Evolutionary conservation across 495 filamentous ascomycete species (phyloP).

Genomic region (Amniculicola lignicola): DNA sequence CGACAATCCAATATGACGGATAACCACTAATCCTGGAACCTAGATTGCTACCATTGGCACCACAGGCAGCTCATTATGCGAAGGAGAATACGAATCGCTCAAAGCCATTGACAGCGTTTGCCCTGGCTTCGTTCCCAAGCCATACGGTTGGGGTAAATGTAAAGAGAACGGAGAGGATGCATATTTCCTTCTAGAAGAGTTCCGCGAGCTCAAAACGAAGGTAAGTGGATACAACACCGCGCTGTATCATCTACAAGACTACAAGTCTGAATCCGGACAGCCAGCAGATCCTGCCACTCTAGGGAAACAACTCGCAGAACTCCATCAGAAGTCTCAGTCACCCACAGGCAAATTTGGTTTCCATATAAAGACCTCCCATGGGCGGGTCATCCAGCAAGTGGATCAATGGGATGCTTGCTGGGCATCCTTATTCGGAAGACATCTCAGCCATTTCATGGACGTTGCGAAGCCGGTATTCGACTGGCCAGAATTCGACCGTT

Average conservation of each 20-base stretch:
- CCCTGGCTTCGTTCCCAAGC: conserved; percentile 12
- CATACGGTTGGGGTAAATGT: conserved; percentile 15
- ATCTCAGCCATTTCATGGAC: conserved; percentile 10
- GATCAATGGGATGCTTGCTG: conserved; percentile 13
- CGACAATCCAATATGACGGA: not conserved
- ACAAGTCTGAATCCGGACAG: not conserved
- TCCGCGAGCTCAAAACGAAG: conserved; percentile 12
- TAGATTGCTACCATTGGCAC: not conserved
- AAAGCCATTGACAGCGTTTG: conserved; percentile 10
- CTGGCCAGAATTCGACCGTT: conserved; percentile 18
- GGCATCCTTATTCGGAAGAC: conserved; percentile 8
- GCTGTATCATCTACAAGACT: not conserved
- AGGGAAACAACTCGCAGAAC: conserved; percentile 3
- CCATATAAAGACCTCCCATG: conserved; percentile 13
- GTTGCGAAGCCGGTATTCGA: conserved; percentile 8
- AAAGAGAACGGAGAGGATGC: not conserved
- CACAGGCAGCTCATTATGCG: conserved; percentile 8
- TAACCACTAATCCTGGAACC: not conserved
- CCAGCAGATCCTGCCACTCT: conserved; percentile 13
- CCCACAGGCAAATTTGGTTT: conserved; percentile 22
- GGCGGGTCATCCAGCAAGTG: conserved; percentile 5
- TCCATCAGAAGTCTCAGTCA: conserved; percentile 11
- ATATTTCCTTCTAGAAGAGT: conserved; percentile 18
- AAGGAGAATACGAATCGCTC: conserved; percentile 21
- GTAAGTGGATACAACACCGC: not conserved